phyloP scores from a whole-genome alignment of 768 basidiomycete genomes.

The Arthromyces matolae region DNA sequence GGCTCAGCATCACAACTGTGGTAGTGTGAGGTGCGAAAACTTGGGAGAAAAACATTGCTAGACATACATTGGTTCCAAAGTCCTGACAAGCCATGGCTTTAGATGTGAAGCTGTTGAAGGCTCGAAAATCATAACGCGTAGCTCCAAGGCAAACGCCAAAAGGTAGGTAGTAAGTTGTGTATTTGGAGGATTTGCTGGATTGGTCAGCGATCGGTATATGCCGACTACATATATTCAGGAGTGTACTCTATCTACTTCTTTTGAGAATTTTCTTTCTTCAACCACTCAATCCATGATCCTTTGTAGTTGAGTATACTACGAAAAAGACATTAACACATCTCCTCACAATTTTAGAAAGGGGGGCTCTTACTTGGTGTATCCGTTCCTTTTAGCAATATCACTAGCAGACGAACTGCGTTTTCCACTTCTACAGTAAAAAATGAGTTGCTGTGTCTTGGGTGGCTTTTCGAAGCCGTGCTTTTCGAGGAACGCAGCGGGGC shows the following conservation, averaged over 20 bases:
- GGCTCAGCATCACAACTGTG: slow-evolving; percentile 95
- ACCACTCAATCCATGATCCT: slow-evolving; percentile 90
- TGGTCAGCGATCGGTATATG: slow-evolving; percentile 17
- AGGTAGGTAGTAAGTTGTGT: not conserved
- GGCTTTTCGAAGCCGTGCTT: slow-evolving; percentile 78
- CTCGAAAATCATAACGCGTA: slow-evolving; percentile 60
- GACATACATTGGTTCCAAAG: slow-evolving; percentile 86
- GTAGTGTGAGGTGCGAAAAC: slow-evolving; percentile 14
- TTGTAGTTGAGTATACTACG: slow-evolving; percentile 73
- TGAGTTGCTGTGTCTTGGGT: slow-evolving; percentile 62
- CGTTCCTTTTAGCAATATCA: slow-evolving; percentile 77
- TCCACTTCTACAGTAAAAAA: slow-evolving; percentile 91
- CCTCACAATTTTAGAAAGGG: slow-evolving; percentile 3
- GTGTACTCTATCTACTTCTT: slow-evolving; percentile 9
- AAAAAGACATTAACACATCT: not conserved
- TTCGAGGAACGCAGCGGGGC: slow-evolving; percentile 50
- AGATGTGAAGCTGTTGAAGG: slow-evolving; percentile 59
- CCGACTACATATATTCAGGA: not conserved
- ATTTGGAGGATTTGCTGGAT: not conserved
- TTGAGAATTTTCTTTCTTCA: slow-evolving; percentile 42
- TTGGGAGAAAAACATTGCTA: slow-evolving; percentile 8
- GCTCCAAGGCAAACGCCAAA: slow-evolving; percentile 9
- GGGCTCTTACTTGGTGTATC: slow-evolving; percentile 67
- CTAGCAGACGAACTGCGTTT: slow-evolving; percentile 77
- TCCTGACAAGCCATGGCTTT: slow-evolving; percentile 84